These are phyloP conservation scores for Acacia crassicarpa DNA, from an alignment of 306 rosid species.

Conservation along the genomic window DNA sequence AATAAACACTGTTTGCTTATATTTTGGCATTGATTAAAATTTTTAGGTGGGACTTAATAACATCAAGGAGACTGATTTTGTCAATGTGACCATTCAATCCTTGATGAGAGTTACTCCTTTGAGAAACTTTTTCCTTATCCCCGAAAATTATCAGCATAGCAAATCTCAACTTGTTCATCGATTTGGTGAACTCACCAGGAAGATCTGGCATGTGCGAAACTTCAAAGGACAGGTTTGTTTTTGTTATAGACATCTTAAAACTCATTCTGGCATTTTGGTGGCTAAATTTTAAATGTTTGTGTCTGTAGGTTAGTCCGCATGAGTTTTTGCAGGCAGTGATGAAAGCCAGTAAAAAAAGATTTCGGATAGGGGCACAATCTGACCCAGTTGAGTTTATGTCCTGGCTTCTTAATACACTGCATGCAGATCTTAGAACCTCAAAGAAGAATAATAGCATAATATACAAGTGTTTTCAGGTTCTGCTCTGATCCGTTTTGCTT, in stretches of 20 bases:
- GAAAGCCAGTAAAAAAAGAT: constrained; percentile 93
- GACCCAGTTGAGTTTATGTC: constrained; percentile 96
- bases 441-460: constrained; percentile 86
- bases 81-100: constrained; percentile 93
- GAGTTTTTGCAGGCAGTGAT: constrained; percentile 97
- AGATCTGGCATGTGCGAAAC: constrained; percentile 96
- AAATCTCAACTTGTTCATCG: constrained; percentile 92
- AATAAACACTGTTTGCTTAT: constrained; percentile 26
- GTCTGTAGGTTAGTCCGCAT: constrained; percentile 85
- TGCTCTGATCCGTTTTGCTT: constrained; percentile 12
- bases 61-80: constrained; percentile 96
- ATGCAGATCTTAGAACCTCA: constrained; percentile 70
- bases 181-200: constrained; percentile 95
- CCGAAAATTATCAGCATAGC: constrained; percentile 78
- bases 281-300: constrained; percentile 22
- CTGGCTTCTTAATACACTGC: constrained; percentile 92
- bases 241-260: constrained; percentile 16
- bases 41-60: constrained; percentile 92
- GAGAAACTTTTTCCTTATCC: constrained; percentile 92
- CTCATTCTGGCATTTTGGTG: not conserved
- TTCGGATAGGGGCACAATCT: constrained; percentile 86
- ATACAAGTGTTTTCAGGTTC: constrained; percentile 89
- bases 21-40: constrained; percentile 20
- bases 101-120: constrained; percentile 95
- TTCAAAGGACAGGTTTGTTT: constrained; percentile 94